Evolutionary conservation across 306 rosid genomes (phyloP), one percentile per base, ranked within the genome.

Genomic region (Ormosia emarginata): DNA sequence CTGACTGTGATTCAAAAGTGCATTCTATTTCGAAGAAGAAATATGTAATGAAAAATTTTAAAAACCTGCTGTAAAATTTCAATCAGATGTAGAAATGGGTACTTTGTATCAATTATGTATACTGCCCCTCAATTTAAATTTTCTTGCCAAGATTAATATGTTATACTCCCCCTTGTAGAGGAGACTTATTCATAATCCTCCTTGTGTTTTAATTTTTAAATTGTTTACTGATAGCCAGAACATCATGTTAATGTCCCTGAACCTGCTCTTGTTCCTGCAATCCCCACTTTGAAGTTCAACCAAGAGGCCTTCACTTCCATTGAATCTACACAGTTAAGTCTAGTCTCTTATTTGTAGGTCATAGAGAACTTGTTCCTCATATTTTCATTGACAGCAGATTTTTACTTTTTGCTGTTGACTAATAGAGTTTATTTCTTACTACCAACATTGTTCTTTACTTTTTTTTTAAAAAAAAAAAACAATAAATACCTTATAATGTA

Each of bases 281-380:
- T 95, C 56, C 98, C 99, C 11, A 90, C 98, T 66, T 88, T 89
- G 91, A 92, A 88, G 76, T 95, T 87, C 85, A 67, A 87, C 70
- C 92, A 43, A 36, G 93, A 90, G 82, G 92, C 97, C 73, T 95
- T 93, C 83, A 84, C 83, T 81, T 82, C 95, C 59, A 40, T 86
- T 74, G 86, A 89, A 79, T 84, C 83, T 86, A 88, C 95, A 76
- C 98, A 89, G 99, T 95, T 84, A 81, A 93, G 98, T 87, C 87
- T 59, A 32, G 52, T 56, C 15, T 58, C 1, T 12, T 36, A 79
- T 79, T 33, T 52, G 4, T 7, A 2, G 57, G 10, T 33, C 55
- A 50, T 24, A 68, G 71, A 70, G 7, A 41, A 57, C 61, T 52
- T 14, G 18, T 64, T 73, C 53, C 32, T 80, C 65, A 7, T 9